Conservation (phyloP, 163 green algal genomes). For the Scenedesmus sp. region DNA sequence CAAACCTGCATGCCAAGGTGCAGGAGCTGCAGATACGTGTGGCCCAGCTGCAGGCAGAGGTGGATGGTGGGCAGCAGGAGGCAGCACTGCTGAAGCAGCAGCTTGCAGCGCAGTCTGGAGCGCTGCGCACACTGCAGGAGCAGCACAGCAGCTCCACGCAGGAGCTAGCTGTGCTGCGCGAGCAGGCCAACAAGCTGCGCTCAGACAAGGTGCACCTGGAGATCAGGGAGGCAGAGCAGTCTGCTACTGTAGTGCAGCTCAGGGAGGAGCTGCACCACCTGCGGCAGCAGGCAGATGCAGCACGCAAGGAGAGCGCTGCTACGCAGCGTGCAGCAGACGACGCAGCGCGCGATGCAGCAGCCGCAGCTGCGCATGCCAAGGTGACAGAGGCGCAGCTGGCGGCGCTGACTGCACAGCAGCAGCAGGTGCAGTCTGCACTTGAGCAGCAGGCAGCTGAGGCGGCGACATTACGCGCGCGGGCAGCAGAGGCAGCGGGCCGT, state of each 20-base stretch:
- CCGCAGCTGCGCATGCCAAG: background rate
- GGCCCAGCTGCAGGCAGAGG: background rate
- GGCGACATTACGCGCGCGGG: background rate
- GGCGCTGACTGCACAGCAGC: background rate
- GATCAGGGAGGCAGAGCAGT: constrained; percentile 20
- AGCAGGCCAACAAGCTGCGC: background rate
- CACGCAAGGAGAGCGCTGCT: background rate
- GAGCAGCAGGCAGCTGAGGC: background rate
- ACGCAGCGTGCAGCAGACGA: background rate
- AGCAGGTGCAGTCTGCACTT: constrained; percentile 7
- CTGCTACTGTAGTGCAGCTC: background rate
- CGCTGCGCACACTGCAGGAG: constrained; percentile 31
- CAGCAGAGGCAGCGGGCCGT: background rate
- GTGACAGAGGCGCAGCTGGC: background rate
- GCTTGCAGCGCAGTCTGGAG: constrained; percentile 10
- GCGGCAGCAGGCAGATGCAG: background rate
- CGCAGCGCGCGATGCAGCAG: background rate
- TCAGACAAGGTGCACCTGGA: constrained; percentile 17
- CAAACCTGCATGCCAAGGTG: constrained; percentile 9
- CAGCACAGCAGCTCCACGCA: background rate
- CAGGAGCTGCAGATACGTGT: constrained; percentile 4
- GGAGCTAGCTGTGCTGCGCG: constrained; percentile 28
- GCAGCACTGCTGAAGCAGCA: constrained; percentile 20
- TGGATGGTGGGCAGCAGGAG: background rate
- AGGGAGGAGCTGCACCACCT: constrained; percentile 11